phyloP scores from a whole-genome alignment of 164 flowering plant genomes.

The Annona cherimola region DNA sequence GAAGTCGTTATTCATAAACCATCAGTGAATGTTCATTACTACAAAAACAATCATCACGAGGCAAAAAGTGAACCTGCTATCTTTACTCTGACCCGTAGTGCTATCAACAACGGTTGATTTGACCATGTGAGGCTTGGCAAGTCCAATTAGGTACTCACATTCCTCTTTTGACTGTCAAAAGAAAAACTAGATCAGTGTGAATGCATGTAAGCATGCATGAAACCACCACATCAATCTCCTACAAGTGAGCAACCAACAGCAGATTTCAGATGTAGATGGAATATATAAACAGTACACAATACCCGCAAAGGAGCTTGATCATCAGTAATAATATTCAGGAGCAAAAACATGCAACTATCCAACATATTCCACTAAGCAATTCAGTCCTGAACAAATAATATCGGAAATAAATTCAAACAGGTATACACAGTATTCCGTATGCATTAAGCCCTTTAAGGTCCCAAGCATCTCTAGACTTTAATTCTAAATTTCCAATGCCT shows the following conservation, averaged over 20 bases:
- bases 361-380: background rate
- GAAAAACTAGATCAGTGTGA: background rate
- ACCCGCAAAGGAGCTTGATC: background rate
- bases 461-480: too few relatives aligned
- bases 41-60: constrained; percentile 1
- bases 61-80: constrained; percentile 58
- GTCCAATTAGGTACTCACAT: constrained; percentile 71
- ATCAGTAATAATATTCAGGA: background rate
- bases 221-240: background rate
- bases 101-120: constrained; percentile 91
- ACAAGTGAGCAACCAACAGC: background rate
- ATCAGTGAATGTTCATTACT: background rate
- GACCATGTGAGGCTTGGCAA: constrained; percentile 76
- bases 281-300: background rate
- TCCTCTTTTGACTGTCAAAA: constrained; percentile 71
- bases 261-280: background rate
- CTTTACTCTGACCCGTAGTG: constrained; percentile 76
- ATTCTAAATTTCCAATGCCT: too few relatives aligned
- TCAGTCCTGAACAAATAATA: background rate
- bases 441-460: background rate
- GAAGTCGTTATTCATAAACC: constrained; percentile 5
- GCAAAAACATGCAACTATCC: background rate
- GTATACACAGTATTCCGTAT: background rate
- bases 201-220: background rate
- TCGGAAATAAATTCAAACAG: background rate